Base-by-base conservation (phyloP, 495 filamentous ascomycete genomes). In the Tuber borchii region DNA sequence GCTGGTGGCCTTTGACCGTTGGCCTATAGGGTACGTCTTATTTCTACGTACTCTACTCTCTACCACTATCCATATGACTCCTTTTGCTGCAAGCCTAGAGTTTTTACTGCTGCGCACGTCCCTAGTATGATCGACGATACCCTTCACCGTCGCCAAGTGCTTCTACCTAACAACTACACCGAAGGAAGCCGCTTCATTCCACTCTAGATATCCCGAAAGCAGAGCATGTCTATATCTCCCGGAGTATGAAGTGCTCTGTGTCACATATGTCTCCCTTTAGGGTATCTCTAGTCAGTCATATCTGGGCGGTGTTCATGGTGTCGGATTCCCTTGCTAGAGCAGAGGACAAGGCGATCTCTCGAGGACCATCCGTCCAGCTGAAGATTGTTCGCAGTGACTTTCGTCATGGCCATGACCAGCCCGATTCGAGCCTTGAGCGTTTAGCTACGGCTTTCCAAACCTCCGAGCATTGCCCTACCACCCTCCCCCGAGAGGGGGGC, bases 131-230 rank as follows among this genome's bases (percentile, higher is more conserved):
- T 48, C 73, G 46, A 71, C 37, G 43, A 22, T 70, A 45, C 78
- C 69, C 78, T 77, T 51, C 65, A 75, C 43, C 71, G 37, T 42
- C 40, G 70, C 71, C 69, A 26, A 43, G 48, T 46, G 20, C 72
- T 77, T 77, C 76, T 78, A 78, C 73, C 39, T 75, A 37, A 31
- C 22, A 37, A 31, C 22, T 40, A 34, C 45, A 22, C 78, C 78
- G 78, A 79, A 68, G 78, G 61, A 79, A 79, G 43, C 78, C 78
- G 78, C 44, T 75, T 6, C 31, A 71, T 79, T 56, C 76, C 78
- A 77, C 65, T 20, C 31, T 31, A 79, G 65, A 72, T 68, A 43
- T 31, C 68, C 34, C 73, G 56, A 75, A 77, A 42, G 48, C 42
- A 75, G 39, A 34, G 51, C 44, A 48, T 79, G 71, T 46, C 73